These are phyloP conservation scores for Xerocomellus chrysenteron DNA, from an alignment of 768 basidiomycete genomes.

Conservation along the genomic window DNA sequence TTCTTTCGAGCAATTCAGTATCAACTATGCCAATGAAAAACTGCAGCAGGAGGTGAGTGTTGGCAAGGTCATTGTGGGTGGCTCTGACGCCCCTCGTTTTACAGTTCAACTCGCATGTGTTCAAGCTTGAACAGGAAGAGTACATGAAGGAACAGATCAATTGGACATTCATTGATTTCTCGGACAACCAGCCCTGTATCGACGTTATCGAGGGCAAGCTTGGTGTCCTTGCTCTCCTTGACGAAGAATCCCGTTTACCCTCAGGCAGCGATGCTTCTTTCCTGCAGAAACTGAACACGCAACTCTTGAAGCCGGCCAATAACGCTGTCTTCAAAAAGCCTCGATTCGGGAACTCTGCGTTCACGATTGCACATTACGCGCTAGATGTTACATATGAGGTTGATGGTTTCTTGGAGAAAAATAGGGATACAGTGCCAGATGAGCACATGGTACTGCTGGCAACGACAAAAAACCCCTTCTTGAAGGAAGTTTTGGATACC, in stretches of 20 bases:
- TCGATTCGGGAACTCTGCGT: constrained; percentile 95
- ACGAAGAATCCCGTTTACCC: constrained; percentile 97
- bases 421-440: constrained; percentile 97
- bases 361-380: constrained; percentile 98
- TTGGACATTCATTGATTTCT: constrained; percentile 99
- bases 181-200: constrained; percentile 98
- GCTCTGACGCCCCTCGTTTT: constrained; percentile 13
- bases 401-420: constrained; percentile 98
- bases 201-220: constrained; percentile 97
- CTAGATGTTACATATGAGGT: constrained; percentile 98
- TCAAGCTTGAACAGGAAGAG: constrained; percentile 99
- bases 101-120: constrained; percentile 98
- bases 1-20: constrained; percentile 97
- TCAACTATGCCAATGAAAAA: constrained; percentile 99
- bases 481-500: constrained; percentile 92
- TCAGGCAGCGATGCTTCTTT: constrained; percentile 91
- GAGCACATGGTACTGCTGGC: constrained; percentile 92
- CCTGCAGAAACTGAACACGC: constrained; percentile 85
- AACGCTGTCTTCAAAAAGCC: constrained; percentile 96
- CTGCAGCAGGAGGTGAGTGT: constrained; percentile 87
- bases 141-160: constrained; percentile 98
- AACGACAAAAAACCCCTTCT: constrained; percentile 84
- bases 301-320: constrained; percentile 82
- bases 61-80: not conserved
- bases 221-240: constrained; percentile 89